Evolutionary conservation across 148 eudicot species (phyloP), one percentile per base, ranked within the genome.

Genomic region (Dysphania ambrosioides): DNA sequence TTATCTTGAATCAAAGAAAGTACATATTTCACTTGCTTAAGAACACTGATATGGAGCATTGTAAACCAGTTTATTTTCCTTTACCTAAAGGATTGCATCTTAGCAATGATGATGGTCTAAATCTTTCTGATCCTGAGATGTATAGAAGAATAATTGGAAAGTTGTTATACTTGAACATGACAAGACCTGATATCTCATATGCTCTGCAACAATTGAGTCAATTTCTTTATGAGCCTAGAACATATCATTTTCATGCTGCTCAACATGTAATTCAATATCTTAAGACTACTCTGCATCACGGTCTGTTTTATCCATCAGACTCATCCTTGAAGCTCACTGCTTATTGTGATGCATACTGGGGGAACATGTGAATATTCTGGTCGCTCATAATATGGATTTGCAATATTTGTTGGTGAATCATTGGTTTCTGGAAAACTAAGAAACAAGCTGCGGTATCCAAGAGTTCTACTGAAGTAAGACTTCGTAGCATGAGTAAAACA

Each of bases 111-210:
- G 13, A 36, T 4, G 49, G 70, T 2, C 29, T 4, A 0, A 4
- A 6, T 5, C 10, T 66, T 19, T 0, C 15, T 66, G 66, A 72
- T 13, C 29, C 49, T 30, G 44, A 56, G 12, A 6, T 29, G 0
- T 72, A 72, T 36, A 72, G 65, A 72, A 35, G 75, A 34, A 2
- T 58, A 13, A 2, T 72, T 56, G 75, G 65, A 0, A 72, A 55
- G 11, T 10, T 72, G 5, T 1, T 58, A 0, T 72, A 53, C 1
- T 23, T 72, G 5, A 26, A n/a, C 1, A 3, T 36, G 0, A 58
- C 75, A 0, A 23, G 49, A 8, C 67, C 57, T 2, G 57, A 72
- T 40, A 16, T 72, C 1, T 53, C 74, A 0, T 71, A 51, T 35
- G 1, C 63, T 1, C 9, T 71, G 1, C 47, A 71, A 18, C 66